Evolutionary conservation across 306 rosid genomes (phyloP), one percentile per base, ranked within the genome.

Genomic region (Vachellia collinsii): DNA sequence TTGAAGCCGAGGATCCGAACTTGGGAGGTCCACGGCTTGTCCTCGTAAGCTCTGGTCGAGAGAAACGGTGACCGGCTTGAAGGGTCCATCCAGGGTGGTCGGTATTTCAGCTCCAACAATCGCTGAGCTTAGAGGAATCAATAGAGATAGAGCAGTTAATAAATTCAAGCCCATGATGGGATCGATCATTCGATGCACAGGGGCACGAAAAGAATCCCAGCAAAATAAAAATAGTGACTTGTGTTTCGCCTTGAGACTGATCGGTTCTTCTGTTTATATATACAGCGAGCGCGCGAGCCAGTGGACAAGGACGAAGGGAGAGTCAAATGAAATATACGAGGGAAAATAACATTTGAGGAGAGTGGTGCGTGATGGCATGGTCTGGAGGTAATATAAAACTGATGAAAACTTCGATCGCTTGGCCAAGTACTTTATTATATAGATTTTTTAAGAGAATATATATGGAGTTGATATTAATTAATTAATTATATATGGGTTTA

Each of bases 41-140:
- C 99, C 97, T 20, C 97, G 86, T 82, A 91, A 93, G 77, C 83
- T 88, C 22, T 67, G 47, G 67, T 94, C 89, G 43, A 92, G 92
- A 25, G 95, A 94, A 77, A 88, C 83, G 0, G 99, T 94, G 8
- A 94, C 92, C 5, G 99, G 97, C 88, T 77, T 81, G 79, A 92
- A 94, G 50, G 99, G 97, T 68, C 99, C 99, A 3, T 92, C 95
- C 16, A 88, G 59, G 25, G 97, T 94, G 3, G 85, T 87, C 4
- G 91, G 94, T 68, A 92, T 78, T 71, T 17, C 79, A 3, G 83
- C 88, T 70, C 74, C 23, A 61, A 83, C 93, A n/a, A 62, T 38
- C 16, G 5, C 47, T 66, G 77, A 50, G 47, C 74, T 83, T 17
- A 79, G 19, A 38, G 61, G 79, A 75, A 87, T 59, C 82, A 87